Evolutionary conservation across 148 eudicot genomes (phyloP).

Genomic region (Cornus florida): DNA sequence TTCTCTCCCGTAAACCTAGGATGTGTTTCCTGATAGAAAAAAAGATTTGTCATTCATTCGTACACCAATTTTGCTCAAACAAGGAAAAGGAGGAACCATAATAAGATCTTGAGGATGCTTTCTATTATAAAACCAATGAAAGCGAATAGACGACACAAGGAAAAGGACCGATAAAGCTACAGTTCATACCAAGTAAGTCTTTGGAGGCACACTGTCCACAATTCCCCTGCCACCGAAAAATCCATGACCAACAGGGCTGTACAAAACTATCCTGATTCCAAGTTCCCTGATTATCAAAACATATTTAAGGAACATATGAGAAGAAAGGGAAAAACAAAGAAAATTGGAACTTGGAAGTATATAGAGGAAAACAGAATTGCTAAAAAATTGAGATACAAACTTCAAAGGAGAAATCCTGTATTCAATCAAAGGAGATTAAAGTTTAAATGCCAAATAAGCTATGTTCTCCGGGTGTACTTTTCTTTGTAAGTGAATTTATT

Average conservation of each 20-base stretch:
- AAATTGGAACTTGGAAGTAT: background rate
- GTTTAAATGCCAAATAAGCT: background rate
- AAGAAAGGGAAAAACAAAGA: background rate
- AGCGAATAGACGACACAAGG: background rate
- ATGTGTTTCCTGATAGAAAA: constrained; percentile 36
- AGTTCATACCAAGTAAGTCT: constrained; percentile 39
- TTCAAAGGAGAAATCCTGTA: no score
- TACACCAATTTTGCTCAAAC: no score
- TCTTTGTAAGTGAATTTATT: constrained; percentile 18
- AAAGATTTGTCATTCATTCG: background rate
- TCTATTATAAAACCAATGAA: background rate
- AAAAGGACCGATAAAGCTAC: no score
- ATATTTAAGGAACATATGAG: background rate
- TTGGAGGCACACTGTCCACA: constrained; percentile 51
- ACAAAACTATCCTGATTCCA: constrained; percentile 78
- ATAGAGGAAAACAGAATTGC: background rate
- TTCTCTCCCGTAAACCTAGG: constrained; percentile 64
- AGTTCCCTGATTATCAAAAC: constrained; percentile 53
- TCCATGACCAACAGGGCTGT: constrained; percentile 74
- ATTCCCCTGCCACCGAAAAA: constrained; percentile 75
- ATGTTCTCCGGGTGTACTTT: background rate
- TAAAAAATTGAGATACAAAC: background rate
- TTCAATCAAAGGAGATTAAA: background rate
- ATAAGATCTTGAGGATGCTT: background rate
- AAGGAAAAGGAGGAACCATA: no score